Base-by-base conservation (phyloP, 2,329 filamentous ascomycete species). In the Herpotrichia juniperi region DNA sequence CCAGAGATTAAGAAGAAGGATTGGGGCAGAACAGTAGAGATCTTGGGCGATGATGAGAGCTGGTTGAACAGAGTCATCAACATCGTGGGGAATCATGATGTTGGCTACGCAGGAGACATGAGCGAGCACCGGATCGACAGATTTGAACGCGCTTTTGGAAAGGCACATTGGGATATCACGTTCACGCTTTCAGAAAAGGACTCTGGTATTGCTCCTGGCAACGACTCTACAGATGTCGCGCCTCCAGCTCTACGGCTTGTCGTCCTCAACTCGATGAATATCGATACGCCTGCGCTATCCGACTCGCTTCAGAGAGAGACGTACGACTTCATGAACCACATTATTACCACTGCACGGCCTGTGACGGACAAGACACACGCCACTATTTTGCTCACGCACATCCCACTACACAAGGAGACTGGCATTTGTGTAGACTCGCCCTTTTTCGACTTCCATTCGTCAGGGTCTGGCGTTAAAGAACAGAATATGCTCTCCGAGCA, bases 91-190 rank as follows among this genome's bases (percentile, higher is more conserved):
- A 99, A 99, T 68, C 94, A 99, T 70, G 94, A 99, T 72, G 87
- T 99, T 66, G 94, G 94, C 28, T 99, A 99, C 71, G 91, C 93
- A 0, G 94, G 94, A 2, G 94, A 99, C 72, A 82, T 97, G 55
- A 91, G 88, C 34, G 76, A 81, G n/a, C 81, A 85, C 55, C 85
- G 92, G 3, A 80, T 97, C 48, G 79, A 84, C 24, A 84, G 94
- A 1, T 99, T 97, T 69, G 92, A 96, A 75, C 81, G 82, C 19
- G 83, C 84, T 1, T 99, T 96, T 76, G 94, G 94, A 50, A 90
- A 87, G 58, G 86, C 90, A 16, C 96, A 97, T 72, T 99, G 96
- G 82, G 92, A 96, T 67, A 82, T 96, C 10, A 84, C 87, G 28
- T 86, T 97, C 51, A 66, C 59, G 75, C 51, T 74, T 51, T 65